Base-by-base conservation (phyloP, 495 filamentous ascomycete species). In the Rhypophila decipiens region DNA sequence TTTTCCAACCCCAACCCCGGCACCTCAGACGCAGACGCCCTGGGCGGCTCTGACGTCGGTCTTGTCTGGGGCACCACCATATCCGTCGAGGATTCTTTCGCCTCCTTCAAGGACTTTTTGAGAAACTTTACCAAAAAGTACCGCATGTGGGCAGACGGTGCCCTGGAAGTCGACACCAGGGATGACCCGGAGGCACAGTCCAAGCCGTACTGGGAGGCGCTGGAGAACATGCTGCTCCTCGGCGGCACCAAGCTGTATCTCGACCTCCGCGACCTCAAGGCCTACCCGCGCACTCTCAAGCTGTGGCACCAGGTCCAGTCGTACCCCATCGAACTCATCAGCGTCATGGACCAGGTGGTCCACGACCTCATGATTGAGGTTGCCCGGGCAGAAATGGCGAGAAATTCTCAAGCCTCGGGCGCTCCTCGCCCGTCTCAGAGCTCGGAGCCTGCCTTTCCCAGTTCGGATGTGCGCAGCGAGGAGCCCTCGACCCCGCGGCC, bases 61-160 rank as follows among this genome's bases (percentile, higher is more conserved):
- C 81, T 95, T 33, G 90, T 99, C 48, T 99, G 94, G 94, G 93
- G 94, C 60, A 97, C 93, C 39, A 97, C 95, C 40, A 86, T 99
- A 47, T 94, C 91, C 1, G 83, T 97, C 35, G 81, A 85, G 44
- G 90, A 99, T 63, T 87, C 90, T 11, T 85, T 90, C 61, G 78
- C 78, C 39, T 74, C 81, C 0, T 94, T 95, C 75, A 89, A 90
- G 49, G 89, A 91, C 47, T 98, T 97, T 60, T 72, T 98, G 21
- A 77, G 79, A 47, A 90, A 91, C 60, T 98, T 89, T 60, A 86
- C 87, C 44, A 82, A 78, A 50, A 96, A 95, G 64, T 97, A 98
- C 55, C 86, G 94, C 23, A 80, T 97, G 75, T 93, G 90, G 76
- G 75, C 76, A 11, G 85, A 91, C 47, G 93, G 89, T 21, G 83